phyloP scores from a whole-genome alignment of 2,329 filamentous ascomycete genomes.

The Parastagonospora avenae region DNA sequence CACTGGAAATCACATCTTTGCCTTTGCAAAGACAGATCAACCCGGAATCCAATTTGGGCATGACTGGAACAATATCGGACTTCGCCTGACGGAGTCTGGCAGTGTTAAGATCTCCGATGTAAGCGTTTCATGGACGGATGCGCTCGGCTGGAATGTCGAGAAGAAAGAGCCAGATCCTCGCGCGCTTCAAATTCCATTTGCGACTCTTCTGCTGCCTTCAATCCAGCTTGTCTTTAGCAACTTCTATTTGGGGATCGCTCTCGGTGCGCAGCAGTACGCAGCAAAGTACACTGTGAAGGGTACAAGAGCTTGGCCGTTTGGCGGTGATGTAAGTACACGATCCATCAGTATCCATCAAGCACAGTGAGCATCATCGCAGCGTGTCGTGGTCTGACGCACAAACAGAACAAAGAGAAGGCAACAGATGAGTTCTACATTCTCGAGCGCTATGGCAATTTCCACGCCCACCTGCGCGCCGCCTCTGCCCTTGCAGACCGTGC shows the following conservation, averaged over 20 bases:
- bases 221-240: conserved; percentile 71
- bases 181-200: conserved; percentile 60
- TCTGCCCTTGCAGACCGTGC: conserved; percentile 64
- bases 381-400: conserved; percentile 10
- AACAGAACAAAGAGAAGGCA: conserved; percentile 59
- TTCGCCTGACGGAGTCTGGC: conserved; percentile 68
- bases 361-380: no score
- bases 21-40: conserved; percentile 63
- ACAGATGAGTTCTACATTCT: conserved; percentile 71
- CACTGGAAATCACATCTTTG: conserved; percentile 66
- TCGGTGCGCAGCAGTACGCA: conserved; percentile 62
- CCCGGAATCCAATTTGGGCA: conserved; percentile 62
- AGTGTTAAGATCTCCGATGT: conserved; percentile 65
- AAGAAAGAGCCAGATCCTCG: conserved; percentile 58
- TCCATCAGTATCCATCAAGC: no score
- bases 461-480: conserved; percentile 65
- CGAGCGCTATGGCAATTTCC: conserved; percentile 67
- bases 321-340: conserved; percentile 54
- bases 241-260: conserved; percentile 68
- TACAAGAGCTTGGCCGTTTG: conserved; percentile 68
- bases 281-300: conserved; percentile 60
- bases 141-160: conserved; percentile 62
- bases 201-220: conserved; percentile 63
- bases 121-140: conserved; percentile 63
- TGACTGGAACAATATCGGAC: conserved; percentile 69